Evolutionary conservation across 805 yeast genomes (phyloP).

Genomic region (Metschnikowia vanudenii): DNA sequence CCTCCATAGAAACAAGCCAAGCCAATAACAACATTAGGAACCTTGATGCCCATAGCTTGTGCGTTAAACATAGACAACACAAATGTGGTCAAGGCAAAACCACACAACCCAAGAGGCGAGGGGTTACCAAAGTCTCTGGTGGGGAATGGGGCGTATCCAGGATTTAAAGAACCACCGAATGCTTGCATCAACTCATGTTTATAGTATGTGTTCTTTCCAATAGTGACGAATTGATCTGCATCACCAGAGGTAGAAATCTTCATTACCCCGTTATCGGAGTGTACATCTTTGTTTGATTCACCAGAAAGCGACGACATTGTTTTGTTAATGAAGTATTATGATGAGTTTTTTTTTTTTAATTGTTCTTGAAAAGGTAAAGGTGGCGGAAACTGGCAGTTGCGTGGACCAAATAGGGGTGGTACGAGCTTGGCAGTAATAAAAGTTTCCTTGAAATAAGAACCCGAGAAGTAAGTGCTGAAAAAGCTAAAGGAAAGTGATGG

Average conservation of each 20-base stretch:
- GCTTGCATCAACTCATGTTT: constrained; percentile 38
- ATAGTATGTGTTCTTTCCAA: constrained; percentile 31
- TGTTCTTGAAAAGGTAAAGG: too few relatives aligned
- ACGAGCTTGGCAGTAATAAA: too few relatives aligned
- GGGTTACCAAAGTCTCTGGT: constrained; percentile 48
- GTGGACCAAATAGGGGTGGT: too few relatives aligned
- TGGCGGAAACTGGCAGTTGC: too few relatives aligned
- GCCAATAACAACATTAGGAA: constrained; percentile 18
- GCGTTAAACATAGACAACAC: constrained; percentile 22
- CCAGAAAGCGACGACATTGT: constrained; percentile 16
- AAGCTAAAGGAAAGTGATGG: too few relatives aligned
- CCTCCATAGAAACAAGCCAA: constrained; percentile 23
- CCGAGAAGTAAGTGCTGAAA: neutral
- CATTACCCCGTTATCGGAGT: constrained; percentile 11
- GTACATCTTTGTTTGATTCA: constrained; percentile 13
- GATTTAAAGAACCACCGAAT: constrained; percentile 37
- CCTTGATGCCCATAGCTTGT: constrained; percentile 21
- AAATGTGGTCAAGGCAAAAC: constrained; percentile 22
- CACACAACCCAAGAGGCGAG: constrained; percentile 23
- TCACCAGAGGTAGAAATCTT: constrained; percentile 34
- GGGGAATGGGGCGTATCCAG: constrained; percentile 40
- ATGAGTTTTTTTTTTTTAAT: neutral
- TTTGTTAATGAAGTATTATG: neutral
- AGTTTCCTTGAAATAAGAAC: neutral
- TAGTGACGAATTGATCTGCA: constrained; percentile 30